phyloP scores from a whole-genome alignment of 2,329 filamentous ascomycete species.

The Cladosporium sp. region DNA sequence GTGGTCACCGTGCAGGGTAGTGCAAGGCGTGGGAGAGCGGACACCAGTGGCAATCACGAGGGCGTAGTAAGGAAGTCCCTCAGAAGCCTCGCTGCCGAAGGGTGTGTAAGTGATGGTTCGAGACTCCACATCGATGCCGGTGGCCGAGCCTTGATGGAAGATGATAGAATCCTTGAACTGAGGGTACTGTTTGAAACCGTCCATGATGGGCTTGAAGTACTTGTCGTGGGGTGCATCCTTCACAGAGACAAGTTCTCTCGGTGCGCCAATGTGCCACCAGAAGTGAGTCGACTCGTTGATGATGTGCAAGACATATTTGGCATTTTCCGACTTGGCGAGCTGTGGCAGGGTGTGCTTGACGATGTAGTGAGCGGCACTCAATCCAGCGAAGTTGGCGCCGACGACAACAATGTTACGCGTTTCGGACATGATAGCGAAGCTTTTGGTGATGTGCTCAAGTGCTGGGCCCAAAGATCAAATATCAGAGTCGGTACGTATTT shows the following conservation, averaged over 20 bases:
- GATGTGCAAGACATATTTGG: slow-evolving; percentile 54
- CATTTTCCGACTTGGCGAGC: slow-evolving; percentile 31
- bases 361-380: slow-evolving; percentile 55
- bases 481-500: not conserved
- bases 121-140: slow-evolving; percentile 44
- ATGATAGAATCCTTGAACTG: slow-evolving; percentile 35
- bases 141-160: slow-evolving; percentile 54
- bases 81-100: slow-evolving; percentile 32
- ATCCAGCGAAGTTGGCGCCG: slow-evolving; percentile 55
- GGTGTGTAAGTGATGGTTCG: slow-evolving; percentile 48
- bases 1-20: slow-evolving; percentile 45
- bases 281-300: slow-evolving; percentile 55
- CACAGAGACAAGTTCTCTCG: slow-evolving; percentile 53
- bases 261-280: slow-evolving; percentile 55
- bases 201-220: slow-evolving; percentile 51
- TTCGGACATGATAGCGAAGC: slow-evolving; percentile 31
- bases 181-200: slow-evolving; percentile 54
- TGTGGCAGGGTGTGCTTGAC: slow-evolving; percentile 53
- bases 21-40: slow-evolving; percentile 45
- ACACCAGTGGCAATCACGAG: slow-evolving; percentile 59
- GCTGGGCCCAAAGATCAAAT: not conserved
- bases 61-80: slow-evolving; percentile 52
- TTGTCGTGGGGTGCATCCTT: slow-evolving; percentile 49
- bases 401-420: slow-evolving; percentile 52
- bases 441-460: not conserved